A percentile compares a stretch with the other conserved stretches of the same genome.
phyloP scores from a whole-genome alignment of 2,329 filamentous ascomycete species.

The Orbilia blumenaviensis region DNA sequence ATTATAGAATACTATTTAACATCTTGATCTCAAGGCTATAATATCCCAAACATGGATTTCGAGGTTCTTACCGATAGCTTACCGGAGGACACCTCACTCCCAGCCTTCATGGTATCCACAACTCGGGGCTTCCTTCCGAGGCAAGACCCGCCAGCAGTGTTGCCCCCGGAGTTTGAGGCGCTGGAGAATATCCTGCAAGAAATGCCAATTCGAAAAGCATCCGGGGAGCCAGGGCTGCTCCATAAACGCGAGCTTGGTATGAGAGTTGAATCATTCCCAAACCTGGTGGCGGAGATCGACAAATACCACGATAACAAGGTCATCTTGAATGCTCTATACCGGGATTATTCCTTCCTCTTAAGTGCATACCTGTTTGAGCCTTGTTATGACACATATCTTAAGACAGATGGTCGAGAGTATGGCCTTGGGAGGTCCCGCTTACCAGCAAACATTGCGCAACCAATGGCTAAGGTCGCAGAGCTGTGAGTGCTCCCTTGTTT shows the following conservation, averaged over 20 bases:
- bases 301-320: slow-evolving; percentile 77
- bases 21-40: no score
- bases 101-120: slow-evolving; percentile 81
- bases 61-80: slow-evolving; percentile 71
- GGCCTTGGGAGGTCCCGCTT: slow-evolving; percentile 69
- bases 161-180: slow-evolving; percentile 77
- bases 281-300: slow-evolving; percentile 78
- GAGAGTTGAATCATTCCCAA: slow-evolving; percentile 76
- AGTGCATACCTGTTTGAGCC: slow-evolving; percentile 91
- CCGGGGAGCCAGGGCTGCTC: slow-evolving; percentile 79
- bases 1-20: no score
- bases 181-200: slow-evolving; percentile 76
- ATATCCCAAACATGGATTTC: slow-evolving; percentile 65
- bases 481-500: slow-evolving; percentile 71
- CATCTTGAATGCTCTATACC: slow-evolving; percentile 83
- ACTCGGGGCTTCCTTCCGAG: slow-evolving; percentile 78
- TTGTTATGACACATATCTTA: slow-evolving; percentile 78
- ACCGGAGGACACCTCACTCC: slow-evolving; percentile 71
- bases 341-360: slow-evolving; percentile 90
- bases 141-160: slow-evolving; percentile 67
- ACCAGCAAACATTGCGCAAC: slow-evolving; percentile 78
- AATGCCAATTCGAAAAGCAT: slow-evolving; percentile 79
- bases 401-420: slow-evolving; percentile 66
- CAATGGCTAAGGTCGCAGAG: slow-evolving; percentile 83
- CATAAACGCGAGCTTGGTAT: slow-evolving; percentile 78